Percentiles rank a stretch among this genome's conserved stretches.
These are phyloP conservation scores for Lactifluus rugatus DNA, from an alignment of 768 basidiomycete species.

Conservation along the genomic window DNA sequence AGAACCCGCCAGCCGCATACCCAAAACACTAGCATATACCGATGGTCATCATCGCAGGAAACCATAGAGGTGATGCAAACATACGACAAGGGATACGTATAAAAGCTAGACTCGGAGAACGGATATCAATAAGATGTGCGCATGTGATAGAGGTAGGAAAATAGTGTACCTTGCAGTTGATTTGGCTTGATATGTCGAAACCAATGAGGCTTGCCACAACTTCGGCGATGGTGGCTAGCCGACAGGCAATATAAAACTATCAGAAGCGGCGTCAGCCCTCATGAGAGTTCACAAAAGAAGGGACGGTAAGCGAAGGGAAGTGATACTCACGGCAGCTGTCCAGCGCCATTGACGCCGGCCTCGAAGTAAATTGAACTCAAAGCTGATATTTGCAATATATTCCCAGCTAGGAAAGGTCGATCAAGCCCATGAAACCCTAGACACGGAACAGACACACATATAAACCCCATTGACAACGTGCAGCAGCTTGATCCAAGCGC, in stretches of 20 bases:
- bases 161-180: slow-evolving; percentile 4
- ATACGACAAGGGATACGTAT: slow-evolving; percentile 1
- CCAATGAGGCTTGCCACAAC: slow-evolving; percentile 8
- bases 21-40: slow-evolving; percentile 1
- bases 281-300: background rate
- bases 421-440: background rate
- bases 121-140: background rate
- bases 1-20: slow-evolving; percentile 3
- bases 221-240: background rate
- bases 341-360: slow-evolving; percentile 16
- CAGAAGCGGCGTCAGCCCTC: background rate
- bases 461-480: slow-evolving; percentile 17
- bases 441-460: slow-evolving; percentile 3
- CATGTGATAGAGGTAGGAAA: background rate
- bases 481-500: slow-evolving; percentile 10
- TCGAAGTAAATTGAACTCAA: slow-evolving; percentile 10
- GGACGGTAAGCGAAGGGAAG: background rate
- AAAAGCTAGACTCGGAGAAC: background rate
- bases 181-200: background rate
- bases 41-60: background rate
- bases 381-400: slow-evolving; percentile 12
- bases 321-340: slow-evolving; percentile 7
- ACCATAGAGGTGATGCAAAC: background rate
- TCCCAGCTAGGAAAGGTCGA: slow-evolving; percentile 8
- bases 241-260: slow-evolving; percentile 14